Conservation (phyloP, 371 early-diverging fungal species). For the Nosema muscidifuracis region DNA sequence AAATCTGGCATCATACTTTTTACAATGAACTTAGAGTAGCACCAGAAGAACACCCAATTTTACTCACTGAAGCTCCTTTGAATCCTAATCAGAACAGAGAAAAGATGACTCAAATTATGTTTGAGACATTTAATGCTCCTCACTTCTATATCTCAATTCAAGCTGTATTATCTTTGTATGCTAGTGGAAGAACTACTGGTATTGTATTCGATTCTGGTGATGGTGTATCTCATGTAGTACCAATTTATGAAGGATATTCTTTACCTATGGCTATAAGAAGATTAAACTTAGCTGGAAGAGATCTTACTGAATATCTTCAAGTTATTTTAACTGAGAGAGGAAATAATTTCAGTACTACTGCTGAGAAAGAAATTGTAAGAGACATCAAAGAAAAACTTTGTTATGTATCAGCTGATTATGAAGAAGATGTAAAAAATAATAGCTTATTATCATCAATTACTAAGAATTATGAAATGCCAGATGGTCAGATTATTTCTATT, state of each 20-base stretch:
- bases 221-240: constrained; percentile 98
- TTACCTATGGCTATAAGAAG: constrained; percentile 93
- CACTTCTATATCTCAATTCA: constrained; percentile 98
- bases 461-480: constrained; percentile 96
- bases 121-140: constrained; percentile 96
- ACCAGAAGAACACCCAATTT: constrained; percentile 92
- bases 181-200: constrained; percentile 99
- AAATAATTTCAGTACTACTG: constrained; percentile 92
- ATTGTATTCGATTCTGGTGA: constrained; percentile 99
- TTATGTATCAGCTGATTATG: constrained; percentile 94
- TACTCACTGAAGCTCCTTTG: constrained; percentile 95
- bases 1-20: constrained; percentile 99
- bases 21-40: constrained; percentile 76
- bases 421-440: constrained; percentile 87
- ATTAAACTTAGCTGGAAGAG: constrained; percentile 87
- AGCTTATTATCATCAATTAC: constrained; percentile 68
- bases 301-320: constrained; percentile 90
- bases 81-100: constrained; percentile 99
- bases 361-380: constrained; percentile 98
- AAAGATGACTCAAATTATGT: constrained; percentile 99
- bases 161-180: constrained; percentile 88
- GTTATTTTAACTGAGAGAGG: constrained; percentile 95
- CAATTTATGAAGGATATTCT: constrained; percentile 98
- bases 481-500: constrained; percentile 94
- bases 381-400: constrained; percentile 99